Base-by-base conservation (phyloP, 2,329 filamentous ascomycete genomes). In the Sclerotinia subarctica region DNA sequence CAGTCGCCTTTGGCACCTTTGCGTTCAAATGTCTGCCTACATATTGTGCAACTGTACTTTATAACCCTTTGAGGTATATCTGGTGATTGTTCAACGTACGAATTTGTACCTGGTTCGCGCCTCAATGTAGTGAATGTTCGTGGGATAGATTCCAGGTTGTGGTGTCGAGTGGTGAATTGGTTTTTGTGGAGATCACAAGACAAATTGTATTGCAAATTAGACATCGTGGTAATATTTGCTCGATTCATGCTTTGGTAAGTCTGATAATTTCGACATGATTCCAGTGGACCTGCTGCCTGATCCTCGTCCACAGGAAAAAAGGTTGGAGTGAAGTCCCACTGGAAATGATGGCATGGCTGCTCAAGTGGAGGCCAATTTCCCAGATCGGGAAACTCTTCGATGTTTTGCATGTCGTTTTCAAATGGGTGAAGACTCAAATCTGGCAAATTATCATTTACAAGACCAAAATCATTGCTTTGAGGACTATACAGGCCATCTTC, bases 1-100 rank as follows among this genome's bases (percentile, higher is more conserved):
- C 71, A 74, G 49, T 74, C 73, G 15, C 71, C 69, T 65, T 74
- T 74, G 15, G 70, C 58, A 32, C 51, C 51, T 51, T 62, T 62
- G 21, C 58, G 58, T 62, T 26, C 58, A 56, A 74, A 73, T n/a
- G 10, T 17, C n/a, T 57, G 52, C 11, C 67, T 46, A 46, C 72
- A 73, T 15, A 35, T 53, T 17, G 73, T 73, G 56, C 72, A 74
- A n/a, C 35, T 35, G 32, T 73, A 74, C n/a, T 51, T 71, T 29
- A 21, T 59, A 24, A 10, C 4, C 24, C 52, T 68, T 8, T n/a
- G 29, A 13, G 53, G 62, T 52, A 46, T n/a, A 15, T 60, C 15
- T 19, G 62, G 62, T 24, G 56, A 4, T 19, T 54, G 53, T 26
- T 67, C 54, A 6, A 19, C 26, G 21, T 62, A 17, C n/a, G 29